These are phyloP conservation scores for Metschnikowia reukaufii DNA, from an alignment of 805 yeast genomes.

Conservation along the genomic window DNA sequence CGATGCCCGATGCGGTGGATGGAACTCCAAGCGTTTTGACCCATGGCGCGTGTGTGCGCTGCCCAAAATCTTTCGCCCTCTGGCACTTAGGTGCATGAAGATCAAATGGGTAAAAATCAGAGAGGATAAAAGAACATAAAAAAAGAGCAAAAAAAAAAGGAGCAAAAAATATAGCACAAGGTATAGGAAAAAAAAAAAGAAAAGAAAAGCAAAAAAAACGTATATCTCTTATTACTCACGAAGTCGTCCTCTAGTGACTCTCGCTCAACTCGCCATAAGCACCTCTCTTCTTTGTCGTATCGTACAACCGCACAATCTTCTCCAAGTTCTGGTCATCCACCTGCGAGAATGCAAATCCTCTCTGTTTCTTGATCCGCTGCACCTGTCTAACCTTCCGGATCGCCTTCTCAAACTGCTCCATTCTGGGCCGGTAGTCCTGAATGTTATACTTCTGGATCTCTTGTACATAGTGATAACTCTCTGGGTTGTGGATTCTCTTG, in stretches of 20 bases:
- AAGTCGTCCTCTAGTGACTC: constrained; percentile 11
- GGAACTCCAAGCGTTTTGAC: background rate
- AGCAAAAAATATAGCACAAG: background rate
- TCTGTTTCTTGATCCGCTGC: constrained; percentile 94
- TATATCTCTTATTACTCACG: background rate
- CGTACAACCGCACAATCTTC: constrained; percentile 86
- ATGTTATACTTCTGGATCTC: constrained; percentile 94
- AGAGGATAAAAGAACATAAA: no score
- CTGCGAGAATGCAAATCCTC: constrained; percentile 98
- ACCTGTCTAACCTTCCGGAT: constrained; percentile 97
- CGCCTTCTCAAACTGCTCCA: constrained; percentile 95
- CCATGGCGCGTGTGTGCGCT: constrained; percentile 6
- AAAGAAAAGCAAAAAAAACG: background rate
- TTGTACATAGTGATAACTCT: constrained; percentile 91
- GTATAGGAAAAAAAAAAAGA: background rate
- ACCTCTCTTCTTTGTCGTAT: constrained; percentile 84
- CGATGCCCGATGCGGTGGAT: background rate
- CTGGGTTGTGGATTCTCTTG: constrained; percentile 88
- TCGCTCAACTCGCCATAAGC: constrained; percentile 55
- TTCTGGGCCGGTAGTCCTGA: constrained; percentile 91
- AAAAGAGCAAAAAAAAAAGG: background rate
- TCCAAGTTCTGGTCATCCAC: constrained; percentile 90
- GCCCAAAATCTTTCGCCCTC: background rate
- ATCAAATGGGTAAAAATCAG: no score
- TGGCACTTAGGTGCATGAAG: no score